Base-by-base conservation (phyloP, 2,329 filamentous ascomycete genomes). In the Tricladium varicosporioides region DNA sequence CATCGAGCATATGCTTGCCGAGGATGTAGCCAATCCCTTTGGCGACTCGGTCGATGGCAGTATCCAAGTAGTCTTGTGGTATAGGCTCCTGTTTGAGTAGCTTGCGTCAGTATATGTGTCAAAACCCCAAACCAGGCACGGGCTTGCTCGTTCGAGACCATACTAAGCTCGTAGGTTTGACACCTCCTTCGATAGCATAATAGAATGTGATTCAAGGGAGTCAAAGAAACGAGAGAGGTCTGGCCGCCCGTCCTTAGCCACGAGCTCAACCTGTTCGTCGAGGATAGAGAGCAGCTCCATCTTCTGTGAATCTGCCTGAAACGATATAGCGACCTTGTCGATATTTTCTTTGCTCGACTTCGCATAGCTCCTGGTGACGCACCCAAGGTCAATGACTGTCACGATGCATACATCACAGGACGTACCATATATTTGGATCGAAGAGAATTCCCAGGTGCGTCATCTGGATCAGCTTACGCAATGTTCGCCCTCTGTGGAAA, bases 251-350 rank as follows among this genome's bases (percentile, higher is more conserved):
- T 54, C 43, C 45, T 63, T 57, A 33, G 27, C 56, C 31, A 63
- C 58, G 15, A 52, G 33, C 45, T 65, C 54, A 22, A 68, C 56
- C 53, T 67, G 57, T 54, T 59, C 43, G 33, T 60, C 47, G 45
- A 68, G 57, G 54, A 63, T 61, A 43, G 59, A 56, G 19, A 67
- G 57, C 16, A 67, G 52, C 51, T 63, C 48, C n/a, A 64, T 65
- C 36, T 64, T 57, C 55, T 60, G 55, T 32, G 42, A 18, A 58
- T 67, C 49, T 49, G 33, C 55, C 33, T 65, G 31, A 54, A 64
- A 62, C 1, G 19, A 18, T 22, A 33, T n/a, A 53, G 40, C 46
- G 9, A 54, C 33, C 36, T 57, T 58, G 15, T 60, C 32, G 15
- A 62, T 19, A 27, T 62, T 32, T 58, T 58, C 40, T 56, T 62